Evolutionary conservation across 345 rosid genomes (phyloP).

Genomic region (Populus ilicifolia): DNA sequence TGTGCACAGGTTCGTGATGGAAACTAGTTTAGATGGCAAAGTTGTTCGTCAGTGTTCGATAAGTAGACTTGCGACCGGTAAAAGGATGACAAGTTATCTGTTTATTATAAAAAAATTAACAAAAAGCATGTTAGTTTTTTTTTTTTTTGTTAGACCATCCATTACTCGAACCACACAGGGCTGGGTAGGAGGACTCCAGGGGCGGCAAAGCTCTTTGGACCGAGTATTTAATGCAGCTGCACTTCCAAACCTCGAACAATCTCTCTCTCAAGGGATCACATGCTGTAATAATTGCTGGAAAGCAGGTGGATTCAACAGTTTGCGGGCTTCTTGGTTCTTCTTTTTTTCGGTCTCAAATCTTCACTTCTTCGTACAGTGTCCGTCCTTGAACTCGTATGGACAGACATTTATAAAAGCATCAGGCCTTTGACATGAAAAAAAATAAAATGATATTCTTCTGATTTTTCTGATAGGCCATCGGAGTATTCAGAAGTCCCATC

Average conservation of each 20-base stretch:
- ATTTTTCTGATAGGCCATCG: neutral
- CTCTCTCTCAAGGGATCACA: neutral
- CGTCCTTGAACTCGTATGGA: neutral
- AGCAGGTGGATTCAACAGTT: neutral
- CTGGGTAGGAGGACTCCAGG: no score
- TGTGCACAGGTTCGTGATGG: neutral
- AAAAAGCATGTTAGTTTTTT: no score
- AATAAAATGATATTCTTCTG: neutral
- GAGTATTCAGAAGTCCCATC: slow-evolving; percentile 25
- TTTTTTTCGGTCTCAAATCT: neutral
- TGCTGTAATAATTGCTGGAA: neutral
- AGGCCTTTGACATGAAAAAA: neutral
- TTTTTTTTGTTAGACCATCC: no score
- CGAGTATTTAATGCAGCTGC: no score
- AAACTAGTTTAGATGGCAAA: neutral
- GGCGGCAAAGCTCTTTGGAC: no score
- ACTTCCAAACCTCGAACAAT: no score
- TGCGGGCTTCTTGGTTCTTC: neutral
- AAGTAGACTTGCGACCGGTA: neutral
- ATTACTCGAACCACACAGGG: no score
- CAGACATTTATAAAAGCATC: neutral
- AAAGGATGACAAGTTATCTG: neutral
- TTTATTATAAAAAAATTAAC: no score
- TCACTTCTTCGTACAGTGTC: neutral
- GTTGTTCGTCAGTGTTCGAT: neutral